Conservation (phyloP, 495 filamentous ascomycete genomes). For the Margaritispora aquatica region DNA sequence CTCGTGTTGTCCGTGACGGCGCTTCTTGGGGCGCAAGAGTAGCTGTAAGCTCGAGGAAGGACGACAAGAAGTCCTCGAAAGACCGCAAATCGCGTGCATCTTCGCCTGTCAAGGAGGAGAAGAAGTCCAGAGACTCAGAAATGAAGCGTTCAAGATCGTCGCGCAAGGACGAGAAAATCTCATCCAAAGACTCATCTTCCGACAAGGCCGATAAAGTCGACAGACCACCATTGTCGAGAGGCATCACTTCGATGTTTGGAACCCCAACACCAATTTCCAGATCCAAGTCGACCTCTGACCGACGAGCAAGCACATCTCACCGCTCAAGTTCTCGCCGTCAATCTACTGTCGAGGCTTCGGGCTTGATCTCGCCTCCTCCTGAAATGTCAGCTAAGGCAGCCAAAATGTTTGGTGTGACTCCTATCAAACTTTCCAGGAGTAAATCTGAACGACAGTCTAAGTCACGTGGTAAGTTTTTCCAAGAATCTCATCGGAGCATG, state of each 20-base stretch:
- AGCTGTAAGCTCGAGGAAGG: constrained; percentile 31
- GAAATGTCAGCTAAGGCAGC: constrained; percentile 46
- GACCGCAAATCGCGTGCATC: constrained; percentile 21
- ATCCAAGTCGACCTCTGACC: constrained; percentile 44
- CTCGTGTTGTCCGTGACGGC: constrained; percentile 39
- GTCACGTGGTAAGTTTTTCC: constrained; percentile 15
- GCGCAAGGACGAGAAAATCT: constrained; percentile 27
- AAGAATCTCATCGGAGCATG: constrained; percentile 14
- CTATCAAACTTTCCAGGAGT: constrained; percentile 26
- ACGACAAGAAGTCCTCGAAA: constrained; percentile 38
- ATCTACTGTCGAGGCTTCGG: constrained; percentile 36
- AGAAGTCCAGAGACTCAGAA: constrained; percentile 24
- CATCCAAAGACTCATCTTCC: constrained; percentile 35
- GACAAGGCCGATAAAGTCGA: constrained; percentile 34
- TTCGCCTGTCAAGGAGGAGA: constrained; percentile 31
- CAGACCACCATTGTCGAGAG: constrained; percentile 28
- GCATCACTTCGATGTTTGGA: constrained; percentile 43
- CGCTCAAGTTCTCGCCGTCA: constrained; percentile 40
- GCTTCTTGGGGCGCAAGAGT: constrained; percentile 35
- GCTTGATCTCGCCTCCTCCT: constrained; percentile 41
- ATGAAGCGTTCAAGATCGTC: constrained; percentile 29
- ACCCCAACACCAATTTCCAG: constrained; percentile 45
- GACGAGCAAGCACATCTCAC: constrained; percentile 29
- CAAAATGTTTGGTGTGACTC: constrained; percentile 41
- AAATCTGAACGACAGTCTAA: constrained; percentile 32